Conservation (phyloP, 805 yeast species). For the Wickerhamomyces silvicola region DNA sequence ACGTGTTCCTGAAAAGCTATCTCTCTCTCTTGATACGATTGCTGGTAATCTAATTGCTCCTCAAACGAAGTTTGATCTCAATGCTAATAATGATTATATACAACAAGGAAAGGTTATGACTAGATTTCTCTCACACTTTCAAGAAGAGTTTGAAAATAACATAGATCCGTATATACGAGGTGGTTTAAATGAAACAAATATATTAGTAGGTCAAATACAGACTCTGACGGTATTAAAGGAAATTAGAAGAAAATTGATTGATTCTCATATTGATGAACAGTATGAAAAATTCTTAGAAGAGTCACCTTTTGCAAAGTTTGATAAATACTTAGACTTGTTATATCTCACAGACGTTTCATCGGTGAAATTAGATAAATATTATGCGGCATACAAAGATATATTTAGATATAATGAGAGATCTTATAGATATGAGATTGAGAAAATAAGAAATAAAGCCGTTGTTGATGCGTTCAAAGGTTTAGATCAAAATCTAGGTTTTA, state of each 20-base stretch:
- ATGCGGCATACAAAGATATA: conserved; percentile 21
- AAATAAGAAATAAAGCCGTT: conserved; percentile 13
- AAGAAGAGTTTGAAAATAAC: conserved; percentile 12
- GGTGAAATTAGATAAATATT: conserved; percentile 20
- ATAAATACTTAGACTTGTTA: conserved; percentile 28
- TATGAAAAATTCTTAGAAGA: conserved; percentile 7
- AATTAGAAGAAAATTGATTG: conserved; percentile 7
- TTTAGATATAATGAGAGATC: conserved; percentile 16
- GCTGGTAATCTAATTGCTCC: conserved; percentile 10
- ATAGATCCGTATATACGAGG: conserved; percentile 17
- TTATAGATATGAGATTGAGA: conserved; percentile 14
- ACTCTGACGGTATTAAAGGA: conserved; percentile 13
- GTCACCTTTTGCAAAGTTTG: conserved; percentile 22
- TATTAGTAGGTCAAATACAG: conserved; percentile 21
- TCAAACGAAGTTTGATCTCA: conserved; percentile 13
- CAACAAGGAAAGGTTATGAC: conserved; percentile 13
- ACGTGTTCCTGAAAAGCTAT: conserved; percentile 29
- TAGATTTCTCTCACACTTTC: conserved; percentile 16
- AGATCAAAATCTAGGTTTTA: conserved; percentile 19
- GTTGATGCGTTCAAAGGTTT: conserved; percentile 17
- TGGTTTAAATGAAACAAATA: conserved; percentile 22
- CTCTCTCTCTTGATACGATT: conserved; percentile 28
- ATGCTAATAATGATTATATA: conserved; percentile 4
- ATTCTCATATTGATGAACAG: conserved; percentile 1
- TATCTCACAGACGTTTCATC: conserved; percentile 25